phyloP scores from a whole-genome alignment of 768 basidiomycete species.

The Termitomyces sp. region DNA sequence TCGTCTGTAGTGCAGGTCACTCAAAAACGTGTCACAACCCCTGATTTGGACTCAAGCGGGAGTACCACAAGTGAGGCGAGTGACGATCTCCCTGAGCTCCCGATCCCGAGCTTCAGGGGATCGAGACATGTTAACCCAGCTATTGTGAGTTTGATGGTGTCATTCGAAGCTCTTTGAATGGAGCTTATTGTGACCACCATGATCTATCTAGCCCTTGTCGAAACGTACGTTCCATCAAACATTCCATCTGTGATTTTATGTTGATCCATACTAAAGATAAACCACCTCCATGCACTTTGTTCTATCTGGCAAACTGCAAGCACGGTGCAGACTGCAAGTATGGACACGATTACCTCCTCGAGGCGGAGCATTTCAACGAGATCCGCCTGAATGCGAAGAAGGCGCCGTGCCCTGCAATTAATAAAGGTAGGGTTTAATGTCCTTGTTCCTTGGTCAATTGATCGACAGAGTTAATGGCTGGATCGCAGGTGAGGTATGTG shows the following conservation, averaged over 20 bases:
- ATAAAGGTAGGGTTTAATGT: conserved; percentile 38
- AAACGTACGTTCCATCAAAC: conserved; percentile 43
- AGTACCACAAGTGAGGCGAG: conserved; percentile 41
- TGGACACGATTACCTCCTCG: conserved; percentile 54
- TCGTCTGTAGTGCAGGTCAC: conserved; percentile 34
- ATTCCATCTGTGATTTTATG: conserved; percentile 7
- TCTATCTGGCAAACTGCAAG: conserved; percentile 59
- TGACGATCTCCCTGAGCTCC: conserved; percentile 27
- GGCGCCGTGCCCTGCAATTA: conserved; percentile 53
- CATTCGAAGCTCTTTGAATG: not conserved
- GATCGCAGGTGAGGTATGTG: conserved; percentile 44
- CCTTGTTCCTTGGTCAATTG: not conserved
- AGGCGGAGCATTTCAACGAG: conserved; percentile 46
- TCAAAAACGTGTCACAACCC: conserved; percentile 24
- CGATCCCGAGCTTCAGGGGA: conserved; percentile 28
- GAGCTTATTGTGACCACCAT: not conserved
- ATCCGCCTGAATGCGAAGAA: conserved; percentile 54
- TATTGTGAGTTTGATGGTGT: conserved; percentile 31
- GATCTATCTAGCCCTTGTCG: conserved; percentile 40
- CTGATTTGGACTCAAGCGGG: conserved; percentile 37
- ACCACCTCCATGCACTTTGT: conserved; percentile 63
- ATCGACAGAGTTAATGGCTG: conserved; percentile 2
- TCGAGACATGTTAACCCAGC: conserved; percentile 45
- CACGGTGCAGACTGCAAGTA: conserved; percentile 54
- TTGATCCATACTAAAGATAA: conserved; percentile 34